phyloP scores from a whole-genome alignment of 2,329 filamentous ascomycete species.

The Nemania sp. region DNA sequence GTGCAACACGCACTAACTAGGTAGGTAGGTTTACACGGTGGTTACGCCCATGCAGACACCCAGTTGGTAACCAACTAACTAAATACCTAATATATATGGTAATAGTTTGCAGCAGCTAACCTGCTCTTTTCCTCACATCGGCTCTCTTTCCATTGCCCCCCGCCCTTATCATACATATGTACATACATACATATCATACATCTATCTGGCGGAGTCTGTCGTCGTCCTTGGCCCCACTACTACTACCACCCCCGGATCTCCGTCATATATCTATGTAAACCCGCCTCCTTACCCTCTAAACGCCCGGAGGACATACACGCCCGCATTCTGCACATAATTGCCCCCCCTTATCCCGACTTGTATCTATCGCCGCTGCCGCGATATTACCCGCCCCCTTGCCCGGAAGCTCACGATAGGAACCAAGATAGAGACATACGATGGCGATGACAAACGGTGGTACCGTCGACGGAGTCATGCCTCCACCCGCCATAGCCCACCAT shows the following conservation, averaged over 20 bases:
- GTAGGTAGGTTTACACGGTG: neutral
- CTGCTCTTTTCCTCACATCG: neutral
- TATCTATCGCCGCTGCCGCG: neutral
- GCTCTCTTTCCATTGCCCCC: slow-evolving; percentile 1
- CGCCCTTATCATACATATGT: slow-evolving; percentile 12
- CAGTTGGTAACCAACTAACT: neutral
- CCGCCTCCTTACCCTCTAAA: neutral
- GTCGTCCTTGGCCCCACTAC: neutral
- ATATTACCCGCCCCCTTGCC: neutral
- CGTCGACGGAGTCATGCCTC: slow-evolving; percentile 16
- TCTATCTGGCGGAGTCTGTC: neutral
- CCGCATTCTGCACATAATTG: neutral
- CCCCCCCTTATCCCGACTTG: neutral
- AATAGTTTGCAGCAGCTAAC: slow-evolving; percentile 16
- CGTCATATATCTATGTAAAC: neutral
- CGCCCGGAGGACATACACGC: neutral
- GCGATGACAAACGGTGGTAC: slow-evolving; percentile 27
- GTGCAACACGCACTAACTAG: neutral
- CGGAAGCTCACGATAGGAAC: neutral
- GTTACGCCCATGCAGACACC: neutral
- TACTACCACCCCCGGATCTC: neutral
- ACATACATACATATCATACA: too few relatives aligned
- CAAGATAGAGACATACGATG: slow-evolving; percentile 17
- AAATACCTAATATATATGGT: slow-evolving; percentile 8
- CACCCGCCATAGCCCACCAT: slow-evolving; percentile 32